phyloP scores from a whole-genome alignment of 345 rosid species.

The Hevea brasiliensis region DNA sequence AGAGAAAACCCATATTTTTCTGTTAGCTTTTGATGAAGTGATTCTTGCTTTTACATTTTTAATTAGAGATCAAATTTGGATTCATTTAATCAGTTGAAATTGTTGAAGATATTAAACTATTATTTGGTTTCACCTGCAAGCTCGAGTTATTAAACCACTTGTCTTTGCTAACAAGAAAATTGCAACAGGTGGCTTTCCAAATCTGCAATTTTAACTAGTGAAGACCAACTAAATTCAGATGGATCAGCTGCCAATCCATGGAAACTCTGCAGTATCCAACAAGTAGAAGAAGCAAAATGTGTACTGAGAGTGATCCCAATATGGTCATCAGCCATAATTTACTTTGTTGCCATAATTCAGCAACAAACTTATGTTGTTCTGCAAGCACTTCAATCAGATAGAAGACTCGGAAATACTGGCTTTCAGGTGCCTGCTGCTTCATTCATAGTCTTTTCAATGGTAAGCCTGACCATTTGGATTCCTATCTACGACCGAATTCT shows the following conservation, averaged over 20 bases:
- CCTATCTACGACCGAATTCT: conserved; percentile 52
- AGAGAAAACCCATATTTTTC: background rate
- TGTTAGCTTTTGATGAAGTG: background rate
- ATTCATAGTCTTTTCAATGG: conserved; percentile 51
- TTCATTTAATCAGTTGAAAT: too few species aligned
- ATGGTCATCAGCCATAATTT: conserved; percentile 53
- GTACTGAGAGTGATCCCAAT: conserved; percentile 52
- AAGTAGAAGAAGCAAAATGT: conserved; percentile 70
- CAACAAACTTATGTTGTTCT: conserved; percentile 54
- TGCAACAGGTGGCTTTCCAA: conserved; percentile 50
- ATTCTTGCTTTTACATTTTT: too few species aligned
- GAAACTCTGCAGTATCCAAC: conserved; percentile 65
- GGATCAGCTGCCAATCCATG: conserved; percentile 54
- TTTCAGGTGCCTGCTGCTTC: conserved; percentile 57
- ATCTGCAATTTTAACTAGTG: conserved; percentile 49
- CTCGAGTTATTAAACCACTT: too few species aligned
- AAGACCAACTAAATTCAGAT: conserved; percentile 44
- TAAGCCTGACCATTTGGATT: conserved; percentile 49
- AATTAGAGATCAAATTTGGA: too few species aligned
- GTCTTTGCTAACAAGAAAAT: background rate
- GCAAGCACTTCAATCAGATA: conserved; percentile 59
- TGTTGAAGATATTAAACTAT: too few species aligned
- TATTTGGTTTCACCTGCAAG: too few species aligned
- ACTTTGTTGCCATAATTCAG: conserved; percentile 39
- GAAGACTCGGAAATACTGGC: conserved; percentile 32